A percentile compares a stretch with the other conserved stretches of the same genome.
These are phyloP conservation scores for Xylona heveae DNA, from an alignment of 495 filamentous ascomycete species.

Conservation along the genomic window DNA sequence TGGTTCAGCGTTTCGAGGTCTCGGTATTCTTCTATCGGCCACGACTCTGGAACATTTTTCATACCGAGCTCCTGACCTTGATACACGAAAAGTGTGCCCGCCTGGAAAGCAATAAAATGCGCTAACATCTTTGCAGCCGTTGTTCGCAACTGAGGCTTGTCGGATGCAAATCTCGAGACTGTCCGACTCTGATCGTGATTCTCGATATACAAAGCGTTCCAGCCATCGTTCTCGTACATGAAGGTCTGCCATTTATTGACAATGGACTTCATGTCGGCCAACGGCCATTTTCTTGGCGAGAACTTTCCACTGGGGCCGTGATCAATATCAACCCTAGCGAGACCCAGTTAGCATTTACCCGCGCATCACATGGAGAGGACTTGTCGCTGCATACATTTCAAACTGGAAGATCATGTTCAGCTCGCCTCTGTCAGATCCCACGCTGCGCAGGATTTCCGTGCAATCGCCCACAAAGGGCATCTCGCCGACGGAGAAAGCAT, in stretches of 20 bases:
- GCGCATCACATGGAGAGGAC: too few relatives aligned
- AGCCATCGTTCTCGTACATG: slow-evolving; percentile 47
- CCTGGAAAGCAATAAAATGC: slow-evolving; percentile 31
- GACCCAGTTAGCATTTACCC: too few relatives aligned
- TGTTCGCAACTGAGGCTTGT: slow-evolving; percentile 21
- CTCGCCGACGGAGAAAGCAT: slow-evolving; percentile 51
- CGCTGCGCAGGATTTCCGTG: slow-evolving; percentile 34
- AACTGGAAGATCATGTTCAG: slow-evolving; percentile 60
- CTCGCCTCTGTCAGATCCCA: slow-evolving; percentile 34
- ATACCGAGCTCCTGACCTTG: slow-evolving; percentile 69
- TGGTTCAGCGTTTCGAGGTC: slow-evolving; percentile 52
- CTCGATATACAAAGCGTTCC: slow-evolving; percentile 53
- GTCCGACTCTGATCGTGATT: slow-evolving; percentile 52
- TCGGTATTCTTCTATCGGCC: slow-evolving; percentile 47
- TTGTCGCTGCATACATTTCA: too few relatives aligned
- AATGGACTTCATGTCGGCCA: slow-evolving; percentile 33
- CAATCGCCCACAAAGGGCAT: slow-evolving; percentile 38
- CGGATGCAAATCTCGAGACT: slow-evolving; percentile 35
- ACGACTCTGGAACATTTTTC: slow-evolving; percentile 43
- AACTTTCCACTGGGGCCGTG: too few relatives aligned
- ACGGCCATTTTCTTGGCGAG: slow-evolving; percentile 26
- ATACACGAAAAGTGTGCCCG: slow-evolving; percentile 52
- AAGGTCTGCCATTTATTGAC: slow-evolving; percentile 44
- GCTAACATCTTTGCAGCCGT: slow-evolving; percentile 40
- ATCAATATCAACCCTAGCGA: slow-evolving; percentile 33